A percentile compares a stretch with the other conserved stretches of the same genome.
These are phyloP conservation scores for Lipomyces sp. DNA, from an alignment of 805 yeast genomes.

Conservation along the genomic window DNA sequence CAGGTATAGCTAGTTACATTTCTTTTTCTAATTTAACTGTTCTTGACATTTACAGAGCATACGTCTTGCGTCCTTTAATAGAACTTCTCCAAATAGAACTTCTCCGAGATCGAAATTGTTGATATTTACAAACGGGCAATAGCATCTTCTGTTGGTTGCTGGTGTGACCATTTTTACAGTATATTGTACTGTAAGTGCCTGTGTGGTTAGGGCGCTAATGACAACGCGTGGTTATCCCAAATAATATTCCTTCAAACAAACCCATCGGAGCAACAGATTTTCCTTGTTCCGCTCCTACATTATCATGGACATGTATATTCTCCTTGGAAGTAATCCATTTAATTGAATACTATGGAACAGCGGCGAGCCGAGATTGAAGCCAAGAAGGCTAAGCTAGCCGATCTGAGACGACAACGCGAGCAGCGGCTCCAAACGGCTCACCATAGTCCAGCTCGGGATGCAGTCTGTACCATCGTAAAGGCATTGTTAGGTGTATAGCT, in stretches of 20 bases:
- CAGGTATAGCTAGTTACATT: neutral
- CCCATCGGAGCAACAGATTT: no score
- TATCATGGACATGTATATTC: neutral
- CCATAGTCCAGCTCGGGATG: constrained; percentile 12
- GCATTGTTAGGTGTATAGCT: neutral
- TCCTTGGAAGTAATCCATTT: neutral
- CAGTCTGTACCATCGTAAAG: constrained; percentile 7
- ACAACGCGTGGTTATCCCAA: no score
- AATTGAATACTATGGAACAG: constrained; percentile 30
- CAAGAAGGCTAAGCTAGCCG: constrained; percentile 56
- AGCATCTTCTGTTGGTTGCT: neutral
- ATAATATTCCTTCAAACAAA: no score
- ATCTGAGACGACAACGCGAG: constrained; percentile 56
- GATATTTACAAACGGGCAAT: neutral
- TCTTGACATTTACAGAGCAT: neutral
- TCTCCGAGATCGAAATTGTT: neutral
- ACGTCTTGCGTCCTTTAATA: neutral
- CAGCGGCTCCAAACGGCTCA: constrained; percentile 34
- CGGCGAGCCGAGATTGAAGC: constrained; percentile 57
- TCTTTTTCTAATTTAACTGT: neutral
- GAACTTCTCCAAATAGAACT: neutral
- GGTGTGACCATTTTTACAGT: neutral
- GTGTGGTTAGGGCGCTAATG: no score
- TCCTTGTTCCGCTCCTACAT: neutral
- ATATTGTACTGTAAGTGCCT: no score